A percentile compares a stretch with the other conserved stretches of the same genome.
These are phyloP conservation scores for Agaricus blazei DNA, from an alignment of 768 basidiomycete genomes.

Conservation along the genomic window DNA sequence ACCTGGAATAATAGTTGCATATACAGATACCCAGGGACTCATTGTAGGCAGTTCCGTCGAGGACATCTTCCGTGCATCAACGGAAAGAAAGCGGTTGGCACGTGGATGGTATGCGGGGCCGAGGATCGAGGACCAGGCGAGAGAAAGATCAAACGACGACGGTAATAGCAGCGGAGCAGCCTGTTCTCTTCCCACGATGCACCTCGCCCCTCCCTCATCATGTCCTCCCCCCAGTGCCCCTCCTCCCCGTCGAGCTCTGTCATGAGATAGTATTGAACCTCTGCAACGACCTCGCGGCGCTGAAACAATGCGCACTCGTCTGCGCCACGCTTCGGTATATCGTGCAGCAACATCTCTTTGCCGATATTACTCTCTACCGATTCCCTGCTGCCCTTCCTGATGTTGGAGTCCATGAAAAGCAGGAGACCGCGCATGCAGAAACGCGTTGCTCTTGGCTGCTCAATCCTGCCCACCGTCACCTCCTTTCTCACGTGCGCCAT, in stretches of 20 bases:
- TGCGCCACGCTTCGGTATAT: conserved; percentile 2
- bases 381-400: background rate
- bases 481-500: conserved; percentile 6
- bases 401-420: background rate
- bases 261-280: conserved; percentile 1
- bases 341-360: conserved; percentile 7
- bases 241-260: conserved; percentile 5
- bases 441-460: conserved; percentile 4
- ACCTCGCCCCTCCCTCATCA: background rate
- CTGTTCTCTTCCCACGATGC: background rate
- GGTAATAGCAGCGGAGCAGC: no score
- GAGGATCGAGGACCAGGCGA: background rate
- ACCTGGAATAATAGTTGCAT: no score
- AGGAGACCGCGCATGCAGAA: background rate
- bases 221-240: background rate
- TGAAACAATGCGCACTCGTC: conserved; percentile 1
- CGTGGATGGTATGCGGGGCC: no score
- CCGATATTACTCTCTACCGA: background rate
- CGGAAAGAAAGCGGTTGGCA: no score
- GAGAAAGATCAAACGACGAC: no score
- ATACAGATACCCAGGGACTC: no score
- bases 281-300: background rate
- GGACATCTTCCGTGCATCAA: no score
- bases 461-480: background rate
- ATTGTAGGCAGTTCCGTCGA: no score